A percentile compares a stretch with the other conserved stretches of the same genome.
Evolutionary conservation across 1,284 basidiomycete genomes (phyloP).

Genomic region (Rhodotorula sp.): DNA sequence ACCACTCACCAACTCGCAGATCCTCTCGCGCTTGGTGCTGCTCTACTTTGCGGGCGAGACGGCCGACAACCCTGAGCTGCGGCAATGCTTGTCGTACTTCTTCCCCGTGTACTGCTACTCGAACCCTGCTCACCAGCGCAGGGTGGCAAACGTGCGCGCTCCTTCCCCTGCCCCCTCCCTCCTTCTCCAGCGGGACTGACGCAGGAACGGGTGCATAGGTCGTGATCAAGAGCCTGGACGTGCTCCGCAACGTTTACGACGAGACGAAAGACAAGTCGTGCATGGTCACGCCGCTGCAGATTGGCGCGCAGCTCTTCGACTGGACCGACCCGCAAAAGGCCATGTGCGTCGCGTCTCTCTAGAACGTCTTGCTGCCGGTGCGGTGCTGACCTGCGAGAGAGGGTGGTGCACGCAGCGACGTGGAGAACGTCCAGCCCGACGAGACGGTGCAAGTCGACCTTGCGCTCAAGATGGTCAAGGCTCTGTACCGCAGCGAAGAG

Average conservation of each 20-base stretch:
- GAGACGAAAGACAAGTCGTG: slow-evolving; percentile 65
- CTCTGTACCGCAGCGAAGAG: slow-evolving; percentile 58
- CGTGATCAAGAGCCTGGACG: slow-evolving; percentile 72
- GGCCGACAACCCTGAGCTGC: slow-evolving; percentile 76
- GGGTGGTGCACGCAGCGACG: slow-evolving; percentile 44
- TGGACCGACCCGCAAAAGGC: slow-evolving; percentile 90
- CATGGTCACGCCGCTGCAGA: slow-evolving; percentile 77
- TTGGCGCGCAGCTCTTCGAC: slow-evolving; percentile 81
- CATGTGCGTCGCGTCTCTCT: slow-evolving; percentile 58
- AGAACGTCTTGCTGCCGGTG: background rate
- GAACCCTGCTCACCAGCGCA: slow-evolving; percentile 72
- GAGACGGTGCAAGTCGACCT: slow-evolving; percentile 72
- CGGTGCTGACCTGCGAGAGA: background rate
- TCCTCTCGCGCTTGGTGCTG: slow-evolving; percentile 74
- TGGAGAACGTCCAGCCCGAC: slow-evolving; percentile 49
- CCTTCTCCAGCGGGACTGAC: background rate
- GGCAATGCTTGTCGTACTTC: slow-evolving; percentile 95
- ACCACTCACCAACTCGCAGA: slow-evolving; percentile 54
- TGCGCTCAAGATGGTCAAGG: slow-evolving; percentile 70
- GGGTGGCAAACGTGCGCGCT: slow-evolving; percentile 70
- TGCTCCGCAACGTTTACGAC: slow-evolving; percentile 68
- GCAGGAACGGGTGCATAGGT: slow-evolving; percentile 57
- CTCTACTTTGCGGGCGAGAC: slow-evolving; percentile 89
- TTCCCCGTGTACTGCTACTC: slow-evolving; percentile 93
- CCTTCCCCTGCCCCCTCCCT: background rate